Conservation (phyloP, 192 early-diverging fungal genomes). For the Phlyctochytrium planicorne region DNA sequence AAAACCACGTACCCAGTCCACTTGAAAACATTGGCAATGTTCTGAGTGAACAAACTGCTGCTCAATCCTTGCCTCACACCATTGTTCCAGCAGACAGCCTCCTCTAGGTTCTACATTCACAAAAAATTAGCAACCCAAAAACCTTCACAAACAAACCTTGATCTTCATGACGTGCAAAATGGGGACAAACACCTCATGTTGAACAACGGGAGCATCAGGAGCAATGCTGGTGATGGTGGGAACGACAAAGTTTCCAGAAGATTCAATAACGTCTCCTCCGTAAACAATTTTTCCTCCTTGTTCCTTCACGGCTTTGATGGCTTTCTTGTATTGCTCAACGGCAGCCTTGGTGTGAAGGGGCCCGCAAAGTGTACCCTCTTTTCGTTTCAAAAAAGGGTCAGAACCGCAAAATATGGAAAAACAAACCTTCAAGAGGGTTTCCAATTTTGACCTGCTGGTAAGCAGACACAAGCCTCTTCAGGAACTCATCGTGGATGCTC, state of each 20-base stretch:
- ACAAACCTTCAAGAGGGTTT: constrained; percentile 67
- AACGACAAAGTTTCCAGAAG: constrained; percentile 85
- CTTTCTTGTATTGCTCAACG: constrained; percentile 70
- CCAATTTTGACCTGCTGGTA: constrained; percentile 87
- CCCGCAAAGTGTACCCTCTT: constrained; percentile 78
- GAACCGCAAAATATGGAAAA: neutral
- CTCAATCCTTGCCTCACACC: constrained; percentile 84
- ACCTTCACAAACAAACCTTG: constrained; percentile 22
- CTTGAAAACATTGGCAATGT: constrained; percentile 79
- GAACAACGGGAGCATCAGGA: constrained; percentile 73
- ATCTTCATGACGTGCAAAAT: constrained; percentile 49
- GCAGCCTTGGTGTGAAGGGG: constrained; percentile 88
- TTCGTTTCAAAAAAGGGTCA: neutral
- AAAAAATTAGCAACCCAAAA: neutral
- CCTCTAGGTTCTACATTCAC: constrained; percentile 58
- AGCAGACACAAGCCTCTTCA: constrained; percentile 74
- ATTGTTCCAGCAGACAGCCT: constrained; percentile 90
- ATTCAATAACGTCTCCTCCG: constrained; percentile 76
- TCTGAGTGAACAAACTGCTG: constrained; percentile 80
- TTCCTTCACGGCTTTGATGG: constrained; percentile 72
- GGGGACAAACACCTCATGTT: constrained; percentile 94
- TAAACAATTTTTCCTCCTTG: constrained; percentile 84
- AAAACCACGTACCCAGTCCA: constrained; percentile 69
- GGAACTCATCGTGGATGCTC: constrained; percentile 79
- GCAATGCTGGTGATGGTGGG: constrained; percentile 87